Evolutionary conservation across 2,329 filamentous ascomycete species (phyloP).

Genomic region (Nemania serpens): DNA sequence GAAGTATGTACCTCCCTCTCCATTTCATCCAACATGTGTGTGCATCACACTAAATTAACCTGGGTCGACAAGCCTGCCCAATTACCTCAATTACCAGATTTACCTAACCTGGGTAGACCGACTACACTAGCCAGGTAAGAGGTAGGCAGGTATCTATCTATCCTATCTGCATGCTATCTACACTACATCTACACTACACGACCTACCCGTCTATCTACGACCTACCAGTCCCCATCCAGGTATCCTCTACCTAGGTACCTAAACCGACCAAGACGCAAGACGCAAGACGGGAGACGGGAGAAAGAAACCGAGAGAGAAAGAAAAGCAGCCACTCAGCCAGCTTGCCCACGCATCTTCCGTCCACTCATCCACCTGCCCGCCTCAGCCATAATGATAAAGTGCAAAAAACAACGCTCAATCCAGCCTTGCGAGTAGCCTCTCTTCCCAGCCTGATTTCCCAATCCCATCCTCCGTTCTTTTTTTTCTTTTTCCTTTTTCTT

Average conservation of each 20-base stretch:
- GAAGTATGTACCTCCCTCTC: too few relatives aligned
- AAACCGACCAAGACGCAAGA: not conserved
- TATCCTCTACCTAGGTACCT: not conserved
- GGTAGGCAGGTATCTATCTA: not conserved
- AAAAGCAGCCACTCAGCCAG: not conserved
- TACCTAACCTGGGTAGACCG: too few relatives aligned
- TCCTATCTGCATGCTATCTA: too few relatives aligned
- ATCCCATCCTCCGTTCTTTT: not conserved
- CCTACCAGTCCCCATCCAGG: not conserved
- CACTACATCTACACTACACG: too few relatives aligned
- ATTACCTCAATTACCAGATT: too few relatives aligned
- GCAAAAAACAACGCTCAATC: conserved; percentile 22
- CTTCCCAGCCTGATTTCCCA: conserved; percentile 32
- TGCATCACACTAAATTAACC: too few relatives aligned
- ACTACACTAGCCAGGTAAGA: not conserved
- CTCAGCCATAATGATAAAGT: conserved; percentile 13
- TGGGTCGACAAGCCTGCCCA: too few relatives aligned
- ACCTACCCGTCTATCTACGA: not conserved
- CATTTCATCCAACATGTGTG: not conserved
- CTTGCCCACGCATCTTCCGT: not conserved
- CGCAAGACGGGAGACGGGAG: too few relatives aligned
- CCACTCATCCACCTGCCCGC: conserved; percentile 20
- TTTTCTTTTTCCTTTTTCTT: not conserved
- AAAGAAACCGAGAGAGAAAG: not conserved
- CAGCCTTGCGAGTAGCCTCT: conserved; percentile 34